Evolutionary conservation across 2,329 filamentous ascomycete species (phyloP).

Genomic region (Ophiognomonia clavigignenti-juglandacearum): DNA sequence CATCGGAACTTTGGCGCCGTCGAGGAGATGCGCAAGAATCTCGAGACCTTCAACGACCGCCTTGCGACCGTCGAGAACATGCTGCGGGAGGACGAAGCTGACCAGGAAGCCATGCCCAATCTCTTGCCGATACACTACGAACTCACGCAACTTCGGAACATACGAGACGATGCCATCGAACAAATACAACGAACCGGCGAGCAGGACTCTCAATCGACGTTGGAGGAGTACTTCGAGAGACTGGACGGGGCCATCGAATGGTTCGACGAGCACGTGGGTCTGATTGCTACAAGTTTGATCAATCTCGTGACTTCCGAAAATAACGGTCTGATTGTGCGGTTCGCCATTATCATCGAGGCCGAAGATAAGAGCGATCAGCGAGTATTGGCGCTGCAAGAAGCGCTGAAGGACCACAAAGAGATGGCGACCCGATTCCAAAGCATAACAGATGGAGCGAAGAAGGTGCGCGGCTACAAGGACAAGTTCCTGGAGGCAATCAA

Average conservation of each 20-base stretch:
- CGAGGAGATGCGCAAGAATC: conserved; percentile 84
- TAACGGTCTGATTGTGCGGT: conserved; percentile 80
- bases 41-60: conserved; percentile 81
- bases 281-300: conserved; percentile 85
- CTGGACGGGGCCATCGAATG: conserved; percentile 84
- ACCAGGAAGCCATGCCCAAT: conserved; percentile 88
- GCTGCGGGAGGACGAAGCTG: conserved; percentile 76
- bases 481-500: conserved; percentile 84
- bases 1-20: conserved; percentile 95
- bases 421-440: conserved; percentile 91
- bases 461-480: conserved; percentile 91
- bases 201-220: conserved; percentile 68
- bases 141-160: conserved; percentile 85
- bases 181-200: conserved; percentile 81
- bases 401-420: conserved; percentile 91
- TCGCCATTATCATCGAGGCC: conserved; percentile 88
- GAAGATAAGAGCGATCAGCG: conserved; percentile 96
- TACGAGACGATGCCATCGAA: conserved; percentile 92
- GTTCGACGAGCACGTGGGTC: conserved; percentile 93
- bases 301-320: conserved; percentile 82
- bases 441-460: conserved; percentile 89
- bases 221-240: conserved; percentile 84
- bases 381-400: conserved; percentile 86
- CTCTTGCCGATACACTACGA: conserved; percentile 86
- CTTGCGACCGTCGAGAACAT: conserved; percentile 72